Base-by-base conservation (phyloP, 306 rosid genomes). In the Glycyrrhiza uralensis region DNA sequence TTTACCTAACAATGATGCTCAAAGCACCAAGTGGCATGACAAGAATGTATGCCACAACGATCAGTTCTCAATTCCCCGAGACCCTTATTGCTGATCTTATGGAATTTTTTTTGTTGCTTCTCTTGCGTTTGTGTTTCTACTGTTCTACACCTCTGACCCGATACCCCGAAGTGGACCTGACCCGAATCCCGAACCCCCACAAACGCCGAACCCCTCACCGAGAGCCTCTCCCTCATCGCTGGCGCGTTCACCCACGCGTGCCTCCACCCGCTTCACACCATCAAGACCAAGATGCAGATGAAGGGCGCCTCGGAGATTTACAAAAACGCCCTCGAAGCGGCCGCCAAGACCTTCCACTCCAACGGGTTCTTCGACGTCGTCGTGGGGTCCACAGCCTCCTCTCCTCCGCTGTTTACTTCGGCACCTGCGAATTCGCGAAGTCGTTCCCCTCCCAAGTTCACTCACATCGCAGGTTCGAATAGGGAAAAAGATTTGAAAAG, bases 201-300 rank as follows among this genome's bases (percentile, higher is more conserved):
- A 59, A 80, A 61, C 32, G 18, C 74, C 66, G 85, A 83, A 33
- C 18, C 83, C 54, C 76, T 90, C 3, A 51, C 85, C 36, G 84
- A 81, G 62, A 71, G 69, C 58, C 90, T 93, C 42, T 64, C 98
- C n/a, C 83, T 90, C 62, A 6, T 87, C 69, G 97, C 98, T 1
- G 98, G 98, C 0, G 98, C 98, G n/a, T 94, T 94, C 80, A 93
- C 98, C 30, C 87, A 91, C 75, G 96, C 88, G 3, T 94, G 95
- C 76, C 88, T 94, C 38, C 96, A 69, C 50, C 98, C 98, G 0
- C 91, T 94, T 8, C 97, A 94, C 76, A 80, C 97, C 36, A 79
- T 94, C 77, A 94, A 91, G 36, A 94, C 97, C 57, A 94, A 86
- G 82, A 87, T 94, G 77, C 98, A 94, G 51, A 74, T 96, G 15